phyloP scores from a whole-genome alignment of 148 eudicot genomes.

The Vaccinium corymbosum region DNA sequence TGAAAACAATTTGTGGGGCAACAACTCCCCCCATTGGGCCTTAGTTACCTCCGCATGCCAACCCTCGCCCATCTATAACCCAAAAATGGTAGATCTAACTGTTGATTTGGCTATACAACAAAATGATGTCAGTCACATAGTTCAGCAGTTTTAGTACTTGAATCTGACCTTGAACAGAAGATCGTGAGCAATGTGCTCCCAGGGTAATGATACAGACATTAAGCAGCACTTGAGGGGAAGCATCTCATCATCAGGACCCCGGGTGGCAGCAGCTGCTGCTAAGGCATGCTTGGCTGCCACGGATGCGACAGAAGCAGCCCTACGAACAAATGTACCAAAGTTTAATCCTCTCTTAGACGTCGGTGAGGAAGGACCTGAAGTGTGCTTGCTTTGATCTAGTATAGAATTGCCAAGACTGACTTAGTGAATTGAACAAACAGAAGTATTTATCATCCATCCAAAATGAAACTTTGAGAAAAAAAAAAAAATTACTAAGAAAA shows the following conservation, averaged over 20 bases:
- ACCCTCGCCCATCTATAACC: not conserved
- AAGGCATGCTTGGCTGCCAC: conserved; percentile 83
- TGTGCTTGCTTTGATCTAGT: conserved; percentile 78
- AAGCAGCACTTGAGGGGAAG: conserved; percentile 88
- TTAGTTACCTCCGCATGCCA: not conserved
- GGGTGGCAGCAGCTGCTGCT: conserved; percentile 58
- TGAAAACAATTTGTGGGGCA: not conserved
- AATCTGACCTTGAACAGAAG: conserved; percentile 79
- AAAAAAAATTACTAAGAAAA: not conserved
- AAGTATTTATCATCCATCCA: not conserved
- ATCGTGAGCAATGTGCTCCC: conserved; percentile 93
- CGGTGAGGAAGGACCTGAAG: conserved; percentile 54
- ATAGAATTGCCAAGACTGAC: conserved; percentile 10
- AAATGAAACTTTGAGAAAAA: not conserved
- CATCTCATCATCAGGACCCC: conserved; percentile 66
- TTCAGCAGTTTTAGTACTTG: not conserved
- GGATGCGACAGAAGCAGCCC: conserved; percentile 83
- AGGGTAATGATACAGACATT: conserved; percentile 91
- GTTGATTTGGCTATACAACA: not conserved
- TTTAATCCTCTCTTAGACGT: conserved; percentile 50
- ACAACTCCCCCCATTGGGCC: not conserved
- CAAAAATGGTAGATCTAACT: not conserved
- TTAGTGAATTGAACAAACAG: not conserved
- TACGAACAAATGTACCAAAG: conserved; percentile 59
- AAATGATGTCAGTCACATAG: not conserved